Percentiles rank a stretch among this genome's conserved stretches.
Evolutionary conservation across 352 stramenopile species (phyloP).

Genomic region (Hyaloperonospora brassicae): DNA sequence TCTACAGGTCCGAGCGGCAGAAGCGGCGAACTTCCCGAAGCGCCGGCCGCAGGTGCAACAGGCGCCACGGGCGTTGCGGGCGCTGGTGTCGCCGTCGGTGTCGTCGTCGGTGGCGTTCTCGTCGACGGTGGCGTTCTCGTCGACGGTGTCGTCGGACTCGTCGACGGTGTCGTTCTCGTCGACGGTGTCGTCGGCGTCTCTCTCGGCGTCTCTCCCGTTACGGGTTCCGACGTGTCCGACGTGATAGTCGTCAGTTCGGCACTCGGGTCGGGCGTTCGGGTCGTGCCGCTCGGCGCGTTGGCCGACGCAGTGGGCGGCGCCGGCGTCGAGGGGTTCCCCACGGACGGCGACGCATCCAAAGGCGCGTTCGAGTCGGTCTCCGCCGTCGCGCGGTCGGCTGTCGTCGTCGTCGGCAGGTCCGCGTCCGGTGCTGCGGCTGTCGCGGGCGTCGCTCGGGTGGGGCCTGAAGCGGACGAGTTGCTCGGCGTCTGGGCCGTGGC

Average conservation of each 20-base stretch:
- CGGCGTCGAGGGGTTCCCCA: neutral
- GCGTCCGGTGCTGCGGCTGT: conserved; percentile 10
- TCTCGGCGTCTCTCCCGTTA: conserved; percentile 3
- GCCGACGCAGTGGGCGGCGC: no score
- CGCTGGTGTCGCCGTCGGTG: conserved; percentile 31
- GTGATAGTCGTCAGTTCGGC: conserved; percentile 10
- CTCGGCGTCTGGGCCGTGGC: conserved; percentile 17
- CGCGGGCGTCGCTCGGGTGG: neutral
- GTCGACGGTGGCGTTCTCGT: conserved; percentile 21
- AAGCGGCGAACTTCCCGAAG: no score
- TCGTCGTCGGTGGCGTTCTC: no score
- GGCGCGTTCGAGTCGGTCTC: conserved; percentile 14
- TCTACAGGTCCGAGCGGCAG: no score
- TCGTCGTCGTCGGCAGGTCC: conserved; percentile 10
- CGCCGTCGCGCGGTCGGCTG: conserved; percentile 17
- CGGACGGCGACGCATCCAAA: conserved; percentile 11
- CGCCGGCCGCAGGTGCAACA: no score
- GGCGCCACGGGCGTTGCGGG: conserved; percentile 14
- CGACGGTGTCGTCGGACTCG: no score
- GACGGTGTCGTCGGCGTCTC: conserved; percentile 8
- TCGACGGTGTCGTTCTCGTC: conserved; percentile 12
- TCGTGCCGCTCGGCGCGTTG: conserved; percentile 14
- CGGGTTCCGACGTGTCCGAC: conserved; percentile 7
- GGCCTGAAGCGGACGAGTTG: conserved; percentile 15
- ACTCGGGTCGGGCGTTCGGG: neutral